These are phyloP conservation scores for Clonostachys byssicola DNA, from an alignment of 2,329 filamentous ascomycete species.

Conservation along the genomic window DNA sequence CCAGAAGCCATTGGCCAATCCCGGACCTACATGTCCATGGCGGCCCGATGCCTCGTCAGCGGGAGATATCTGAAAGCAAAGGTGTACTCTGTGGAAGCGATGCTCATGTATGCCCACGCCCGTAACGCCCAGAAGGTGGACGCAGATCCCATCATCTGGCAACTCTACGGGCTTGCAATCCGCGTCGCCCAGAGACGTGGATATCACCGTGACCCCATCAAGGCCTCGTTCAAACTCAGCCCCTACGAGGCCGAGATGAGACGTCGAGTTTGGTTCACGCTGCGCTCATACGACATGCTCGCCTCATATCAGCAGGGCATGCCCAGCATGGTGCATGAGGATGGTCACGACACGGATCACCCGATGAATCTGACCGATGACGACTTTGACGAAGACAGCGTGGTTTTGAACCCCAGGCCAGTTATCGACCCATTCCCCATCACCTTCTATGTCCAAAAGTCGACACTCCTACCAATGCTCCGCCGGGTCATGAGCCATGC, in stretches of 20 bases:
- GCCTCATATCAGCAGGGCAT: slow-evolving; percentile 49
- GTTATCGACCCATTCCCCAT: slow-evolving; percentile 35
- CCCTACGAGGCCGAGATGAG: slow-evolving; percentile 48
- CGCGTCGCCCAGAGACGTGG: slow-evolving; percentile 47
- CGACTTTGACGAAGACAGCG: slow-evolving; percentile 44
- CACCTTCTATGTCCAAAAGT: slow-evolving; percentile 36
- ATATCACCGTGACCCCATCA: slow-evolving; percentile 43
- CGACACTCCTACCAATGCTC: slow-evolving; percentile 34
- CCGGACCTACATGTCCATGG: slow-evolving; percentile 25
- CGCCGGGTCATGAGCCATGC: slow-evolving; percentile 35
- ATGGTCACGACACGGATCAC: slow-evolving; percentile 37
- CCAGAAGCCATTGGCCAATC: slow-evolving; percentile 2
- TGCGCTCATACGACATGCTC: slow-evolving; percentile 40
- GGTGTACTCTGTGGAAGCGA: slow-evolving; percentile 41
- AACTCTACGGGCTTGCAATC: slow-evolving; percentile 37
- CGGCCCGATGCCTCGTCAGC: slow-evolving; percentile 40
- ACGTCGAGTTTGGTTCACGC: slow-evolving; percentile 41
- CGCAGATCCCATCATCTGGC: slow-evolving; percentile 38
- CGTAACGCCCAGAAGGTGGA: slow-evolving; percentile 34
- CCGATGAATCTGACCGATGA: slow-evolving; percentile 43
- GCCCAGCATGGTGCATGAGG: slow-evolving; percentile 42
- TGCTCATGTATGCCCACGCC: slow-evolving; percentile 38
- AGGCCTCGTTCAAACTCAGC: slow-evolving; percentile 31
- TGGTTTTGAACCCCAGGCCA: slow-evolving; percentile 35
- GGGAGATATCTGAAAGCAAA: slow-evolving; percentile 41